phyloP scores from a whole-genome alignment of 2,329 filamentous ascomycete genomes.

The Herpotrichia juniperi region DNA sequence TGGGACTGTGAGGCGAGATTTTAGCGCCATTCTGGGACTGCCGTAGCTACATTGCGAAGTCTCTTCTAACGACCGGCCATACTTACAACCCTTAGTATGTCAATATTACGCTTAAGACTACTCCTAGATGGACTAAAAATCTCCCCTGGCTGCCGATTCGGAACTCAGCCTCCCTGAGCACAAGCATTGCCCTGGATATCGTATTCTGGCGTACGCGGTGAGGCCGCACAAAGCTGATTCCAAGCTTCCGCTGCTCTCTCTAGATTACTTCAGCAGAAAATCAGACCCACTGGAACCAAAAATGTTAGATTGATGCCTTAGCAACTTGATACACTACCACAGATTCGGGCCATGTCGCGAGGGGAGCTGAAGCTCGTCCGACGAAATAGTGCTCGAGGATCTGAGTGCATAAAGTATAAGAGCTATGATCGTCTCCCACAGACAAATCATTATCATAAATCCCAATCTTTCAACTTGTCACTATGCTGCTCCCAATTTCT shows the following conservation, averaged over 20 bases:
- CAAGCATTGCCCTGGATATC: no score
- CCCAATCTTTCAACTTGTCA: not conserved
- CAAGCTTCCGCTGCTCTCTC: no score
- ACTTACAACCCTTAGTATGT: no score
- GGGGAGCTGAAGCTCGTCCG: no score
- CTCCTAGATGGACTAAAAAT: no score
- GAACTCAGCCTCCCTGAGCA: no score
- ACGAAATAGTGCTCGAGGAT: not conserved
- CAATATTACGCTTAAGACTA: no score
- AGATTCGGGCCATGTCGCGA: not conserved
- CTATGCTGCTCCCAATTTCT: not conserved
- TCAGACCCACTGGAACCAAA: not conserved
- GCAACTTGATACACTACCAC: not conserved
- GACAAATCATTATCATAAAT: not conserved
- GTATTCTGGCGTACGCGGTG: no score
- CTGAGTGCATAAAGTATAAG: not conserved
- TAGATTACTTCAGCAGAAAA: not conserved
- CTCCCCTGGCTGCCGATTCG: no score
- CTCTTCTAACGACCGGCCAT: not conserved
- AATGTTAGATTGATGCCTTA: not conserved
- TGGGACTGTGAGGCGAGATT: not conserved
- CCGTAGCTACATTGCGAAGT: no score
- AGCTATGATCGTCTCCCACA: not conserved
- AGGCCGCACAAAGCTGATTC: no score
- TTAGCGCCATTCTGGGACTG: not conserved